Percentiles rank a stretch among this genome's conserved stretches.
These are phyloP conservation scores for Aegle marmelos DNA, from an alignment of 345 rosid species.

Conservation along the genomic window DNA sequence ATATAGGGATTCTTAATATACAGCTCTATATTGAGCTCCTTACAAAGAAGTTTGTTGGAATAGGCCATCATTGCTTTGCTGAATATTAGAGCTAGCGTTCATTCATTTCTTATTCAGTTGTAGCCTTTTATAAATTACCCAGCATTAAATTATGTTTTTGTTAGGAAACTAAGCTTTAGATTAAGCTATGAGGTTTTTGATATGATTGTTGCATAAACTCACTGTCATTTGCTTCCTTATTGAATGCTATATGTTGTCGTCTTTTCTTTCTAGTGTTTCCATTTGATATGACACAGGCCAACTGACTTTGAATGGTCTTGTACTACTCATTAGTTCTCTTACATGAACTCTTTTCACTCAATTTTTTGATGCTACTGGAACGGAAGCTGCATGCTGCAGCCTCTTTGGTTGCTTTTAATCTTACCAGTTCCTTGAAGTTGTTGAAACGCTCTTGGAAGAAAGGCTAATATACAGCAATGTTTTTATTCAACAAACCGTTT, in stretches of 20 bases:
- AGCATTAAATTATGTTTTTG: conserved; percentile 3
- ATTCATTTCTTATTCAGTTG: conserved; percentile 28
- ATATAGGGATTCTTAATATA: conserved; percentile 25
- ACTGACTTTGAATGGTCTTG: neutral
- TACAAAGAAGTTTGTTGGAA: conserved; percentile 9
- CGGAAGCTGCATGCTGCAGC: neutral
- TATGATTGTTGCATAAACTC: neutral
- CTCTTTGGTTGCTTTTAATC: neutral
- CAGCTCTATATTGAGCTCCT: conserved; percentile 6
- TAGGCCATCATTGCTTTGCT: conserved; percentile 12
- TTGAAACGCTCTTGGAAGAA: neutral
- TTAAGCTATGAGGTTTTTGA: neutral
- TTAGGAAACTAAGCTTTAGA: conserved; percentile 1
- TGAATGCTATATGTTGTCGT: neutral
- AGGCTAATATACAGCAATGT: no score
- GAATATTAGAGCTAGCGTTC: conserved; percentile 14
- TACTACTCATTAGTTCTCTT: neutral
- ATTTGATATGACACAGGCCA: neutral
- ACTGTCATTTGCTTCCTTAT: neutral
- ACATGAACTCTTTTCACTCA: neutral
- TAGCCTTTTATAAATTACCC: conserved; percentile 13
- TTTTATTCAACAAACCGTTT: no score
- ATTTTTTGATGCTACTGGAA: neutral
- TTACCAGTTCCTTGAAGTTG: no score
- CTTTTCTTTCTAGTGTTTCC: neutral